phyloP scores from a whole-genome alignment of 202 grass and related monocot species.

The Zizania palustris region DNA sequence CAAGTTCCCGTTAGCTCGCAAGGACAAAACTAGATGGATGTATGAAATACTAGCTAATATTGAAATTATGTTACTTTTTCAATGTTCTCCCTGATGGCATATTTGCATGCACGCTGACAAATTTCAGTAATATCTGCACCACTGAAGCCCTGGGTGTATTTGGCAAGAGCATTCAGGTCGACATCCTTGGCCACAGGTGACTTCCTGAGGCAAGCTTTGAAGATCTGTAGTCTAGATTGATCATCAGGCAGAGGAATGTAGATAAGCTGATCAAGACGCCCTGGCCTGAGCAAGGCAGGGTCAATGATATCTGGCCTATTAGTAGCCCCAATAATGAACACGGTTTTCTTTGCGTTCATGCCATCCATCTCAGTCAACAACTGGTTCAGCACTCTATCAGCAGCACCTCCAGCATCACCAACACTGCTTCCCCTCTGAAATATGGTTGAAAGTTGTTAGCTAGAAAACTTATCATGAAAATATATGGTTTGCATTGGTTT shows the following conservation, averaged over 20 bases:
- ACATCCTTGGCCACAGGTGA: conserved; percentile 67
- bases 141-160: conserved; percentile 59
- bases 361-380: conserved; percentile 74
- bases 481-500: not conserved
- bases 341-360: conserved; percentile 72
- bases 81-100: conserved; percentile 73
- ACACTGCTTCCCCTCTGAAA: conserved; percentile 65
- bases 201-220: conserved; percentile 65
- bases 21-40: not conserved
- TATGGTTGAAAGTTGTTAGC: conserved; percentile 18
- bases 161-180: conserved; percentile 53
- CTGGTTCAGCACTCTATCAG: conserved; percentile 68
- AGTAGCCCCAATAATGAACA: conserved; percentile 67
- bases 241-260: conserved; percentile 66
- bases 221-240: conserved; percentile 55
- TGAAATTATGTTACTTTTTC: conserved; percentile 40
- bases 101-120: conserved; percentile 66
- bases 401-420: conserved; percentile 66
- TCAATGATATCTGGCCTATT: conserved; percentile 72
- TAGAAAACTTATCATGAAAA: not conserved
- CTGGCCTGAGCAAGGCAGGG: conserved; percentile 64
- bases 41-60: not conserved
- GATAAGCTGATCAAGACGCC: conserved; percentile 64
- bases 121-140: conserved; percentile 71
- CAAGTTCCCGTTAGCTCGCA: conserved; percentile 4